phyloP scores from a whole-genome alignment of 179 eudicot genomes.

The Beta macrorhiza region DNA sequence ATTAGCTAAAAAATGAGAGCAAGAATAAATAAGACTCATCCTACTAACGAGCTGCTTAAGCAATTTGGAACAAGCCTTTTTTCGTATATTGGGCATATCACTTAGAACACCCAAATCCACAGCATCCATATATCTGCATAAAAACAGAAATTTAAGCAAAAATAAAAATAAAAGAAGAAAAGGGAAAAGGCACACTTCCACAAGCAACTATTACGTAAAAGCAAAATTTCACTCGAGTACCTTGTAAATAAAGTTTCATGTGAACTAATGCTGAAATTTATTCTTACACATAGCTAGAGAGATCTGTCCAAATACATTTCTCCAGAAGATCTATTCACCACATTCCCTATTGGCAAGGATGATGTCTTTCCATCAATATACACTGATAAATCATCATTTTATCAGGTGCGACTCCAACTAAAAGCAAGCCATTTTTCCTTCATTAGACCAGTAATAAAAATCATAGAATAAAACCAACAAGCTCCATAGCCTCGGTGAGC shows the following conservation, averaged over 20 bases:
- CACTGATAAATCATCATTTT: background rate
- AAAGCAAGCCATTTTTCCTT: background rate
- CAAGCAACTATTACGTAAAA: background rate
- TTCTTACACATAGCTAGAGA: background rate
- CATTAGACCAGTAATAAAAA: background rate
- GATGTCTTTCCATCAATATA: background rate
- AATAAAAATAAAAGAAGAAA: background rate
- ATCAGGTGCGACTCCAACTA: background rate
- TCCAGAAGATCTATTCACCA: background rate
- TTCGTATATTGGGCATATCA: constrained; percentile 67
- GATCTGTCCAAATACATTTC: background rate
- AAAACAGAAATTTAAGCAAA: constrained; percentile 15
- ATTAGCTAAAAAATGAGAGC: background rate
- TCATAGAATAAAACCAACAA: background rate
- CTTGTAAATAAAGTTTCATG: too few relatives aligned
- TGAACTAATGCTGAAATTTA: too few relatives aligned
- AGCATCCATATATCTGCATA: constrained; percentile 62
- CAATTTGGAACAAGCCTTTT: constrained; percentile 66
- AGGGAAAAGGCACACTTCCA: background rate
- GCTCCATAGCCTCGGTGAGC: background rate
- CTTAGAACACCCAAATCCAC: constrained; percentile 80
- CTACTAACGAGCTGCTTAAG: constrained; percentile 63
- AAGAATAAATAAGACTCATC: background rate
- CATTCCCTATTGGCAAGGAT: background rate
- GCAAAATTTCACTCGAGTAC: too few relatives aligned